Evolutionary conservation across 495 filamentous ascomycete genomes (phyloP), one percentile per base, ranked within the genome.

Genomic region (Friedmanniomyces endolithicus): DNA sequence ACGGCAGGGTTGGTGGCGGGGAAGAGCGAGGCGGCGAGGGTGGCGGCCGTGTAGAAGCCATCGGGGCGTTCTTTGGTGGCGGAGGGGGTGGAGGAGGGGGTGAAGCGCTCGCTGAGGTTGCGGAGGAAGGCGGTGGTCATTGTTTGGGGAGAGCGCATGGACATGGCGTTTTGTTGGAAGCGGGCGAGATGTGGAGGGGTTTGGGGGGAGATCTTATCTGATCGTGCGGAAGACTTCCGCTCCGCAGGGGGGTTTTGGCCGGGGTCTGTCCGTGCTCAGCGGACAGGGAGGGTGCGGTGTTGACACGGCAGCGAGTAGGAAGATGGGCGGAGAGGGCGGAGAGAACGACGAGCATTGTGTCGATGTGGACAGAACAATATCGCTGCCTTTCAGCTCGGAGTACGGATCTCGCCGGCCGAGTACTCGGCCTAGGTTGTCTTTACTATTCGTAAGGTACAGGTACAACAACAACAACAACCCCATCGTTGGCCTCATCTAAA

Each of bases 1-100:
- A 84, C 68, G 0, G 75, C 76, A 1, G 82, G 78, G 58, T 84
- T 74, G 6, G 85, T 84, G 27, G 76, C 74, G 1, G 79, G 73
- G 67, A 88, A 88, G 17, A 88, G 73, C 17, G 6, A 14, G 14
- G 66, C 61, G 37, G 57, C 57, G 50, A 48, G 41, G 20, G 55
- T 59, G 31, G 50, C 59, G 23, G 68, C 65, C 23, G 69, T 68
- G 20, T 45, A 24, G 55, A 70, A 68, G 47, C 63, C 67, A 48
- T 56, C 61, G 16, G 34, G 35, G 11, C 57, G 50, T 16, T 39
- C 19, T 47, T 22, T 55, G 50, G 25, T 57, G 49, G 25, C 57
- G 16, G 62, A 47, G 0, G 59, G 40, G 11, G 51, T 45, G 19
- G 54, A 39, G 22, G 53, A 39, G n/a, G 67, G 64, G 11, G 50